Base-by-base conservation (phyloP, 345 rosid species). In the Rhizophora mangle region DNA sequence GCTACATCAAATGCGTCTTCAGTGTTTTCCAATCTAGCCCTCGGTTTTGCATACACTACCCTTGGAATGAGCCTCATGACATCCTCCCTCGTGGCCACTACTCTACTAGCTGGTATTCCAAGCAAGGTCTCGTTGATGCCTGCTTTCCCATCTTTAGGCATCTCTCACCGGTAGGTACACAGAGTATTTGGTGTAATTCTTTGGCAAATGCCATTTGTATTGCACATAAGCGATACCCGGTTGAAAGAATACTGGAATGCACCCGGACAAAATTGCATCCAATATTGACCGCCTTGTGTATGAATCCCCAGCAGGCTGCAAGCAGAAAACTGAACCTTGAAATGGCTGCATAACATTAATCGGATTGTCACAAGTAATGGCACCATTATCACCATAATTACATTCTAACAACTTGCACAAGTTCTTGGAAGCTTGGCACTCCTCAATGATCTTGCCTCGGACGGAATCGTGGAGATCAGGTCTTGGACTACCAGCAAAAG, bases 1-100 rank as follows among this genome's bases (percentile, higher is more conserved):
- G 79, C 74, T 37, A 76, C 53, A 65, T 76, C 79, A 70, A 76
- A 76, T 43, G 72, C 79, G 32, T 76, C 79, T 46, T 76, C 72
- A 7, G 11, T 19, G 22, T n/a, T 51, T 46, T 37, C 70, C 70
- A 69, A 11, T 59, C 52, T 66, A 16, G 71, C 60, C 52, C 60
- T 65, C 6, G 79, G 74, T 62, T 76, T 64, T 20, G 71, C 75
- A 65, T 70, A 76, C 2, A 76, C 62, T 31, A 76, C 47, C n/a
- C 68, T 70, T 9, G 79, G 79, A 43, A 76, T 56, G 19, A 66
- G 55, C 22, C 47, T 53, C 30, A 76, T 54, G 2, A 76, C 65
- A 68, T 76, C 72, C 52, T 76, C 75, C n/a, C 72, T 70, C 79
- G 62, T 39, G 18, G 72, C 71, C 53, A 60, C 1, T 20, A 70